Percentiles rank a stretch among this genome's conserved stretches.
phyloP scores from a whole-genome alignment of 768 basidiomycete genomes.

The Pisolithus albus region DNA sequence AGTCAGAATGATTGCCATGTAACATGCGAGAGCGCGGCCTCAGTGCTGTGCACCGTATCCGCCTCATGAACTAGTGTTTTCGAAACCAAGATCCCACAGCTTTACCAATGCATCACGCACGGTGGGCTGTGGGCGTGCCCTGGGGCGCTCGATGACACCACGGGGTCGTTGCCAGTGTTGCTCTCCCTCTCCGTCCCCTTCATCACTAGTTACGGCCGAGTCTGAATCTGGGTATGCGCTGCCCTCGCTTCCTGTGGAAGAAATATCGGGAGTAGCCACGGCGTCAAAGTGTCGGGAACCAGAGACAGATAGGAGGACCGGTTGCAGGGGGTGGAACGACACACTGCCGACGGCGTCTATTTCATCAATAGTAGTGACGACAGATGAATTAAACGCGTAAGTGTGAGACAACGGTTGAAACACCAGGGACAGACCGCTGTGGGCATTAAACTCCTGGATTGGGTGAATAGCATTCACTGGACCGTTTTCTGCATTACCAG shows the following conservation, averaged over 20 bases:
- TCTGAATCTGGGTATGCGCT: slow-evolving; percentile 4
- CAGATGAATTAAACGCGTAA: not conserved
- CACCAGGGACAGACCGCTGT: slow-evolving; percentile 39
- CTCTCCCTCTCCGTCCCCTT: not conserved
- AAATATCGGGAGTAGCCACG: not conserved
- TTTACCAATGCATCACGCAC: slow-evolving; percentile 24
- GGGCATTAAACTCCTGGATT: slow-evolving; percentile 41
- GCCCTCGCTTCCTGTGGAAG: not conserved
- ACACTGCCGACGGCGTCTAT: slow-evolving; percentile 71
- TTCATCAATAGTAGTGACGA: not conserved
- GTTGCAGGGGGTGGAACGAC: slow-evolving; percentile 59
- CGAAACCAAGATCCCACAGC: slow-evolving; percentile 16
- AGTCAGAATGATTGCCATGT: no score
- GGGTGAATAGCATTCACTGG: slow-evolving; percentile 19
- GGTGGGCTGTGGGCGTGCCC: slow-evolving; percentile 9
- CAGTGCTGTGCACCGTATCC: no score
- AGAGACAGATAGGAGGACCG: slow-evolving; percentile 57
- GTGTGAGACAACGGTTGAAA: not conserved
- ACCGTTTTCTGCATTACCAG: not conserved
- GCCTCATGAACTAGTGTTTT: no score
- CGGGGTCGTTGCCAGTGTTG: not conserved
- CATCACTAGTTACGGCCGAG: not conserved
- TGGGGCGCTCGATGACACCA: slow-evolving; percentile 7
- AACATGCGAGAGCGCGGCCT: no score
- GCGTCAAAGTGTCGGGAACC: slow-evolving; percentile 70